Base-by-base conservation (phyloP, 2,329 filamentous ascomycete genomes). In the Cladosporium sp. region DNA sequence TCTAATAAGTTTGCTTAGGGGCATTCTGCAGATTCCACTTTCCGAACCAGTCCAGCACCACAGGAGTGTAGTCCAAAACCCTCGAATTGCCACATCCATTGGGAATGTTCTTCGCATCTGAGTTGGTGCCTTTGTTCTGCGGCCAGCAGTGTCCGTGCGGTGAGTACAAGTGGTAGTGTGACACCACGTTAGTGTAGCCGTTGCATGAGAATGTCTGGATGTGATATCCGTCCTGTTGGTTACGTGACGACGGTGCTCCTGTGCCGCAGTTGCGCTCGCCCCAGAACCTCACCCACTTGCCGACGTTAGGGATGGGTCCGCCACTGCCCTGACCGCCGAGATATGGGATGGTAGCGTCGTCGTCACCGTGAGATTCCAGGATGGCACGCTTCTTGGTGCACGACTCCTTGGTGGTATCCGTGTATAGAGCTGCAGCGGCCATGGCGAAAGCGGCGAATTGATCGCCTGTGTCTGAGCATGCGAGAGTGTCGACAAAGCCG, bases 381-480 rank as follows among this genome's bases (percentile, higher is more conserved):
- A 76, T 66, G 0, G 73, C 77, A 24, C 73, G 70, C 25, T 54
- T 64, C 22, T 66, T 56, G 15, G 59, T 61, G 28, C 8, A 70
- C 37, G 42, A 62, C 63, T 25, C 66, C 65, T 58, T 65, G 12
- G 57, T 62, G 3, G 47, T 44, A 25, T 70, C 65, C 19, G 65
- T 65, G 62, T 82, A 81, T 45, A 74, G 76, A 3, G 77, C 79
- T 5, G 76, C 78, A 1, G 77, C 74, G 7, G 77, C 75, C 7
- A 76, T 71, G 0, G 77, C 78, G 61, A 82, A 82, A 1, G 79
- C 79, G 6, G 79, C 78, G 52, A 82, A 77, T 3, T 74, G 70
- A 8, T 68, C 68, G 2, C 73, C 64, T 32, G 77, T 71, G 40
- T 66, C 58, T 6, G 63, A 66, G 66, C 78, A 83, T 3, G 80